A percentile compares a stretch with the other conserved stretches of the same genome.
Conservation (phyloP, 2,329 filamentous ascomycete species). For the Exophiala spinifera region DNA sequence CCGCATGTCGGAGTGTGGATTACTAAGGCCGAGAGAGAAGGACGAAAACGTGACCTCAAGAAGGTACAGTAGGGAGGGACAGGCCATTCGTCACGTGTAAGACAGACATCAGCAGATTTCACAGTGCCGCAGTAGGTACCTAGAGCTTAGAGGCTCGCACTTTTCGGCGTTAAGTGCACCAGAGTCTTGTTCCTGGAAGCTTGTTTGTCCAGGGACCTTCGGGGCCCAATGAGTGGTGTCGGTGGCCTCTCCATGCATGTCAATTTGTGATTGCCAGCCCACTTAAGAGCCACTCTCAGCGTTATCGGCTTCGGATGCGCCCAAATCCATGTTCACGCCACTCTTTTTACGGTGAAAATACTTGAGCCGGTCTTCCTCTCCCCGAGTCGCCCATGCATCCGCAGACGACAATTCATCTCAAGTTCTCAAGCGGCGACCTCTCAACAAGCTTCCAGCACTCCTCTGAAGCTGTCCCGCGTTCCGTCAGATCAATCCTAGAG, state of each 20-base stretch:
- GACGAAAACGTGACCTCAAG: background rate
- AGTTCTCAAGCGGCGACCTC: background rate
- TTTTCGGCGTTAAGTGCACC: background rate
- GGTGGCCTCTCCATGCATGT: background rate
- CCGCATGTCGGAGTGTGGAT: background rate
- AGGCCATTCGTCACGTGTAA: background rate
- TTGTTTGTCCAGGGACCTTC: background rate
- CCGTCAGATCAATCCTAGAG: conserved; percentile 1
- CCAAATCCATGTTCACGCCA: conserved; percentile 10
- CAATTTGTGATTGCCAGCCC: conserved; percentile 1
- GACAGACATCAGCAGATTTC: background rate
- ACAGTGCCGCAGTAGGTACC: too few species aligned
- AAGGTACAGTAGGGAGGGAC: background rate
- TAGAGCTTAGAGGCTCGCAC: too few species aligned
- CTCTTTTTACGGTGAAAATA: background rate
- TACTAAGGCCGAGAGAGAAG: background rate
- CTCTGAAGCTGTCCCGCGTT: too few species aligned
- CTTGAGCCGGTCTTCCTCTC: background rate
- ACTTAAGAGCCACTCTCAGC: background rate
- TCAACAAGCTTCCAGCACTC: too few species aligned
- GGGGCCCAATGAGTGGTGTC: background rate
- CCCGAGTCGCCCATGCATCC: too few species aligned
- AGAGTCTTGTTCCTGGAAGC: background rate
- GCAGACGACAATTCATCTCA: background rate
- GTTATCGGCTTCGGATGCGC: conserved; percentile 14